Conservation (phyloP, 768 basidiomycete genomes). For the Boletus coccyginus region DNA sequence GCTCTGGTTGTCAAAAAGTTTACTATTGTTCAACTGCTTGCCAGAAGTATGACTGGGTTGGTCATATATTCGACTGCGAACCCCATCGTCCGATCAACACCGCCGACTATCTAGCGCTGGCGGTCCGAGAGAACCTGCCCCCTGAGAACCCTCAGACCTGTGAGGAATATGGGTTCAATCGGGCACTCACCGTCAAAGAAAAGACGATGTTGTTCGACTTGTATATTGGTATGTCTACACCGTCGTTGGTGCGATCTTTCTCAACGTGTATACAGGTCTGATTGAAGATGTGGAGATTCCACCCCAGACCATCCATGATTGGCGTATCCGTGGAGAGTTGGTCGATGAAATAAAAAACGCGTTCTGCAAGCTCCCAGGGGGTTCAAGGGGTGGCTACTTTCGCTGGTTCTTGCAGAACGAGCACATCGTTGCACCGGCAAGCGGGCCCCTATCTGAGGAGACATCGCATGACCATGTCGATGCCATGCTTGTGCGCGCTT, state of each 20-base stretch:
- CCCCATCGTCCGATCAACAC: conserved; percentile 1
- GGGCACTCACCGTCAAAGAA: not conserved
- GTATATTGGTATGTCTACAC: not conserved
- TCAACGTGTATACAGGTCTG: not conserved
- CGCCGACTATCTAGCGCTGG: not conserved
- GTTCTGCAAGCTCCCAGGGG: not conserved
- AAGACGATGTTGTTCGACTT: not conserved
- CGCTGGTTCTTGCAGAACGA: conserved; percentile 4
- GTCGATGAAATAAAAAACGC: not conserved
- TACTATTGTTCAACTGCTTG: not conserved
- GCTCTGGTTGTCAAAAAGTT: conserved; percentile 1
- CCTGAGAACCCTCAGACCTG: not conserved
- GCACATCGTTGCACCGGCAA: not conserved
- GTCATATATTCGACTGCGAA: conserved; percentile 6
- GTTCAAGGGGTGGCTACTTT: not conserved
- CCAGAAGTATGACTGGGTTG: not conserved
- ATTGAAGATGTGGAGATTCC: not conserved
- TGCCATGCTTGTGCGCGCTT: not conserved
- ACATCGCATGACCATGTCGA: not conserved
- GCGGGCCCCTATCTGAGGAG: not conserved
- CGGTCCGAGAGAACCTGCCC: not conserved
- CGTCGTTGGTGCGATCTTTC: not conserved
- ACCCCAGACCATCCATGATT: not conserved
- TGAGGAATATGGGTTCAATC: not conserved
- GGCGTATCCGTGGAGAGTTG: conserved; percentile 1